A percentile compares a stretch with the other conserved stretches of the same genome.
Conservation (phyloP, 192 early-diverging fungal genomes). For the Mortierella claussenii region DNA sequence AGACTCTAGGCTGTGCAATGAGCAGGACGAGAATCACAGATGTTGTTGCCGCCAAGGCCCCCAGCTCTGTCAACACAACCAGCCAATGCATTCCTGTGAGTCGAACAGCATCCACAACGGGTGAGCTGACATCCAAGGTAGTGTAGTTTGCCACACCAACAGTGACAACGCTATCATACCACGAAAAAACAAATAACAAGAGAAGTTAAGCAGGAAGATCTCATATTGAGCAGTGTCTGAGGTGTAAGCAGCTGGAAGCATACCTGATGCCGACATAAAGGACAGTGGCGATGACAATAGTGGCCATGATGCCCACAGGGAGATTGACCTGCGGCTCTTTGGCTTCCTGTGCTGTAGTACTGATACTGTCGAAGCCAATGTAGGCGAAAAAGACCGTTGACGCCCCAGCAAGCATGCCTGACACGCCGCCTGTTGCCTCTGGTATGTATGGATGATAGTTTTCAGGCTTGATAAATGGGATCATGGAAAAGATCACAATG, state of each 20-base stretch:
- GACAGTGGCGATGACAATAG: constrained; percentile 77
- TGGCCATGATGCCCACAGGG: constrained; percentile 89
- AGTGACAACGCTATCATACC: constrained; percentile 74
- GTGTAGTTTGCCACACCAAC: constrained; percentile 76
- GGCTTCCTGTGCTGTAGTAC: constrained; percentile 87
- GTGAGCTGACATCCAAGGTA: constrained; percentile 59
- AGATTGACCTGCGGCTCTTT: constrained; percentile 82
- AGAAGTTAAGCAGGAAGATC: no score
- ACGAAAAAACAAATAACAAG: no score
- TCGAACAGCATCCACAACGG: constrained; percentile 63
- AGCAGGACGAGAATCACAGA: constrained; percentile 83
- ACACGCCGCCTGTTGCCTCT: constrained; percentile 65
- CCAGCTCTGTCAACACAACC: constrained; percentile 76
- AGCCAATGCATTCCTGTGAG: constrained; percentile 71
- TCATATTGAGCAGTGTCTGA: no score
- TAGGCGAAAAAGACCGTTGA: constrained; percentile 83
- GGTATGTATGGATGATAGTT: constrained; percentile 91
- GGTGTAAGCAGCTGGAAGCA: background rate
- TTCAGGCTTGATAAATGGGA: constrained; percentile 70
- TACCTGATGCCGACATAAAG: constrained; percentile 78
- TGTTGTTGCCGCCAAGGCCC: constrained; percentile 80
- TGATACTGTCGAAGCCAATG: constrained; percentile 91
- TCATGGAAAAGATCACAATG: constrained; percentile 82
- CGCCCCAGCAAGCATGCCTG: constrained; percentile 79
- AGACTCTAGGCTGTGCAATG: constrained; percentile 88